Percentiles rank a stretch among this genome's conserved stretches.
These are phyloP conservation scores for Coniochaeta sp. DNA, from an alignment of 2,329 filamentous ascomycete genomes.

Conservation along the genomic window DNA sequence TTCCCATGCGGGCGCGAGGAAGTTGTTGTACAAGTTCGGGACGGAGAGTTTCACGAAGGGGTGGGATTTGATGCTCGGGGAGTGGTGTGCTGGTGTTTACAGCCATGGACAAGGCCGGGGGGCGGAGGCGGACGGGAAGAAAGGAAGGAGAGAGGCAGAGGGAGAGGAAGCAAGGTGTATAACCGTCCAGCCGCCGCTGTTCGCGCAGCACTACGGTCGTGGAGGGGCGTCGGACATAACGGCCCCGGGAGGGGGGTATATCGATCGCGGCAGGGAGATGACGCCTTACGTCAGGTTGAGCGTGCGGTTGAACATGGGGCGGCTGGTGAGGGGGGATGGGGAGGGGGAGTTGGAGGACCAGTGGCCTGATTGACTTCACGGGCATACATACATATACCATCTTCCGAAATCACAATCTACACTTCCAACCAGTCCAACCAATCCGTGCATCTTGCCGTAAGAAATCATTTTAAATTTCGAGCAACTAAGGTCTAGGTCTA, in stretches of 20 bases:
- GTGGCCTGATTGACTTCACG: conserved; percentile 12
- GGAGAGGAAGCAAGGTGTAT: conserved; percentile 15
- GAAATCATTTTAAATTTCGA: too few relatives aligned
- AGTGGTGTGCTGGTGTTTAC: conserved; percentile 34
- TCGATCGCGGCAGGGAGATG: conserved; percentile 16
- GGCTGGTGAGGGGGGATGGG: conserved; percentile 12
- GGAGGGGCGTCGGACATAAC: conserved; percentile 20
- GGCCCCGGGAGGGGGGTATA: conserved; percentile 19
- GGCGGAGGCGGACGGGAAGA: not conserved
- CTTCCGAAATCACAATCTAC: too few relatives aligned
- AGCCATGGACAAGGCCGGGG: conserved; percentile 35
- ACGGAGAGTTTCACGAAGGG: conserved; percentile 29
- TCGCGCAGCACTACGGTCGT: conserved; percentile 18
- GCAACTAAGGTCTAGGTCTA: too few relatives aligned
- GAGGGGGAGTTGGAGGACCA: conserved; percentile 13
- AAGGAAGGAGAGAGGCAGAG: conserved; percentile 3
- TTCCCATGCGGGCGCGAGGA: conserved; percentile 33
- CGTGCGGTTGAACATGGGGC: conserved; percentile 19
- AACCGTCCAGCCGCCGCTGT: conserved; percentile 21
- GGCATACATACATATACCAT: too few relatives aligned
- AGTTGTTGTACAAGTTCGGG: conserved; percentile 34
- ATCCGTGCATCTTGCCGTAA: too few relatives aligned
- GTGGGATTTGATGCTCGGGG: conserved; percentile 37
- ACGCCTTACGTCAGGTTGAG: conserved; percentile 21
- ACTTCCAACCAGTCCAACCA: too few relatives aligned